Conservation (phyloP, 2,329 filamentous ascomycete genomes). For the Hawksworthiomyces lignivorus region DNA sequence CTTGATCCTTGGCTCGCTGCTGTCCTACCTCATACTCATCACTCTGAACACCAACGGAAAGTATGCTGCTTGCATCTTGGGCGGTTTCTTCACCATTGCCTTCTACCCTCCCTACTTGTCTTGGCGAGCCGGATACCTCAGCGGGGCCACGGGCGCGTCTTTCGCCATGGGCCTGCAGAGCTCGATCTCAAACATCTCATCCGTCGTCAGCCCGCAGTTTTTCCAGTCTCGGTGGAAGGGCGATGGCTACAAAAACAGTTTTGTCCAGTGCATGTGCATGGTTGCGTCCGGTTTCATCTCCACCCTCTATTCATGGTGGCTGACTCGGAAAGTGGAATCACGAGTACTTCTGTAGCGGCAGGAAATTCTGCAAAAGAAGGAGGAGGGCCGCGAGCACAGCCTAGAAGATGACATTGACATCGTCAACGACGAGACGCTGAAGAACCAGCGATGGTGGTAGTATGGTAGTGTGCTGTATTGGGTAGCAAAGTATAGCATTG, state of each 20-base stretch:
- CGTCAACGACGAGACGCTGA: slow-evolving; percentile 1
- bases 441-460: slow-evolving; percentile 3
- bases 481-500: too few species aligned
- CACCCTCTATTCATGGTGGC: slow-evolving; percentile 1
- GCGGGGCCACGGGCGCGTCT: not conserved
- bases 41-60: not conserved
- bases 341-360: not conserved
- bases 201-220: not conserved
- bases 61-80: not conserved
- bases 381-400: not conserved
- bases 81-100: not conserved
- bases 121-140: not conserved
- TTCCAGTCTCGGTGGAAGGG: not conserved
- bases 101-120: not conserved
- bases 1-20: not conserved
- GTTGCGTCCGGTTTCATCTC: not conserved
- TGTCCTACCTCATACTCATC: not conserved
- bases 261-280: too few species aligned
- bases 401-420: slow-evolving; percentile 1
- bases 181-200: not conserved
- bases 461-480: not conserved
- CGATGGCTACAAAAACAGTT: slow-evolving; percentile 4
- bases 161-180: not conserved
- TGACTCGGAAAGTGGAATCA: not conserved
- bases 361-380: not conserved